Conservation (phyloP, 164 flowering plant genomes). For the Annona cherimola region DNA sequence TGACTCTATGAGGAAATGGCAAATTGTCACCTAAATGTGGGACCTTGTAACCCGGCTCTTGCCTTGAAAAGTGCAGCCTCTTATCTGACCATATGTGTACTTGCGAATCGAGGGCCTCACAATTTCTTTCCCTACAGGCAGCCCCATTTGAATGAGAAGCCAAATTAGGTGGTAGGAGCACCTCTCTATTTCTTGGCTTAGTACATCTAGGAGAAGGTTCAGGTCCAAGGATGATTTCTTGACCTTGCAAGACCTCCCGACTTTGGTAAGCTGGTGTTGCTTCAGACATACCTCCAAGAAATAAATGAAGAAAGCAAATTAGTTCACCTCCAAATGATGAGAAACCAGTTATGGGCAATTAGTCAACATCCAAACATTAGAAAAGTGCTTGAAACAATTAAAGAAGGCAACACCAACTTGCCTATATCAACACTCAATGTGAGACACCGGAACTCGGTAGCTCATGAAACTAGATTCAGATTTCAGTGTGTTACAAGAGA, state of each 20-base stretch:
- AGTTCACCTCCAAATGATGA: conserved; percentile 4
- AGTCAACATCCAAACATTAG: too few species aligned
- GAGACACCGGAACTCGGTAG: neutral
- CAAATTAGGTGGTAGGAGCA: conserved; percentile 5
- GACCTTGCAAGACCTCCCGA: conserved; percentile 54
- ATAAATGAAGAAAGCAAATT: neutral
- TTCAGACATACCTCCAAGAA: conserved; percentile 13
- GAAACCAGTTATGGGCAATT: neutral
- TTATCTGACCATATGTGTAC: conserved; percentile 15
- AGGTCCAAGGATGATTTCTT: conserved; percentile 25
- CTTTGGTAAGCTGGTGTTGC: conserved; percentile 12
- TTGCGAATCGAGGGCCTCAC: neutral
- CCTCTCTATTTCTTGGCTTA: conserved; percentile 10
- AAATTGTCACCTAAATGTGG: neutral
- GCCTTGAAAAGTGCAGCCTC: conserved; percentile 8
- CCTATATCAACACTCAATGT: neutral
- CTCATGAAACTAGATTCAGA: too few species aligned
- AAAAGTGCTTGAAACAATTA: neutral
- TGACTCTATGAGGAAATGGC: conserved; percentile 8
- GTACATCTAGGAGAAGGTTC: conserved; percentile 1
- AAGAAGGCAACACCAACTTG: neutral
- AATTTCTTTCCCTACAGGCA: neutral
- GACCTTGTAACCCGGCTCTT: conserved; percentile 5
- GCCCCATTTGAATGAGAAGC: conserved; percentile 4
- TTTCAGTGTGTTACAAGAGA: too few species aligned